Evolutionary conservation across 306 rosid genomes (phyloP), one percentile per base, ranked within the genome.

Genomic region (Castanea sativa): DNA sequence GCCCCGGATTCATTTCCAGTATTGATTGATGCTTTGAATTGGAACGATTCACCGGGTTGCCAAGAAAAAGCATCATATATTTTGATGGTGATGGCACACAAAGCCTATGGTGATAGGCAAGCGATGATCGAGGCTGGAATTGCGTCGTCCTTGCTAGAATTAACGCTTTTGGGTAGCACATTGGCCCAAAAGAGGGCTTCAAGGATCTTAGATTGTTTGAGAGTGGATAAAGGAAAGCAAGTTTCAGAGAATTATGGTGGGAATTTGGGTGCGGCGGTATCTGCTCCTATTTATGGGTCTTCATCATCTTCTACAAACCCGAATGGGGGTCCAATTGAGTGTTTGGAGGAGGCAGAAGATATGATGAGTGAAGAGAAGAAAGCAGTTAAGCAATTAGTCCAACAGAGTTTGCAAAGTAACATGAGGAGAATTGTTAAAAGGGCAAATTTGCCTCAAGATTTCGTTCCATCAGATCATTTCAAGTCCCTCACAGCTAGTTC

Each of bases 181-280:
- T 86, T 96, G 89, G 91, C 98, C 5, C 99, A 96, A 84, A 96
- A 93, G 89, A 90, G 99, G 83, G 99, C 99, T 59, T 93, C 99
- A 1, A 90, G 98, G 86, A 87, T 96, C 65, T 81, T 96, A 93
- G 90, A 87, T 80, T 87, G 91, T 76, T 86, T 96, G 77, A 93
- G 97, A 71, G 75, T 91, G 18, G 91, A 87, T 65, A 93, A 93
- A 81, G 99, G 97, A 78, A 93, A 93, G 71, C 96, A 86, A 68
- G 86, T 91, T 58, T 88, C 97, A 5, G 83, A 83, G 20, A 82
- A 85, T 73, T 86, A 76, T 41, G 81, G 86, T 32, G 91, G 92
- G 55, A 89, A 80, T 84, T 80, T 84, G 29, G 77, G 94, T 57
- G 83, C 87, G 6, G 80, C 84, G 16, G 87, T 92, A 6, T 96